phyloP scores from a whole-genome alignment of 2,329 filamentous ascomycete species.

The Fusarium staphyleae region DNA sequence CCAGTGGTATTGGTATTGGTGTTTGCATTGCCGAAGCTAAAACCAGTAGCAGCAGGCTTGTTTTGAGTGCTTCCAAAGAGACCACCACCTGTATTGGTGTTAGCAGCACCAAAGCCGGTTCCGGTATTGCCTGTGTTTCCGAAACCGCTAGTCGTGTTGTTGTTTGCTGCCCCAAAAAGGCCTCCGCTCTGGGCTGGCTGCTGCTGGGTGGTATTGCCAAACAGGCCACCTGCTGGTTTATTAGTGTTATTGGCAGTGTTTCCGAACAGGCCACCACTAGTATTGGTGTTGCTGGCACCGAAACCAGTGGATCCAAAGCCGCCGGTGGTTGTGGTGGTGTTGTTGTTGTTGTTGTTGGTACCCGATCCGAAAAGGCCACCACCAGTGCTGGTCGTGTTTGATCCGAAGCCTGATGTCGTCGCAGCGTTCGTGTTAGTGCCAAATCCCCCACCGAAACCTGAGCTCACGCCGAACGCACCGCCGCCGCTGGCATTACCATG shows the following conservation, averaged over 20 bases:
- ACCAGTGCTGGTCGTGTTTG: conserved; percentile 46
- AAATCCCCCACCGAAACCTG: conserved; percentile 61
- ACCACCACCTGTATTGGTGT: conserved; percentile 43
- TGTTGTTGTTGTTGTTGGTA: conserved; percentile 44
- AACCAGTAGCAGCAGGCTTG: conserved; percentile 48
- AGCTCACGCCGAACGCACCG: conserved; percentile 78
- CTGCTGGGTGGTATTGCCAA: conserved; percentile 42
- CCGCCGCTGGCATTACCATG: conserved; percentile 84
- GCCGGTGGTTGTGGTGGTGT: conserved; percentile 30
- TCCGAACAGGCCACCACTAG: conserved; percentile 43
- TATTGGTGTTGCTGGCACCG: conserved; percentile 48
- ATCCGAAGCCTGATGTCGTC: conserved; percentile 55
- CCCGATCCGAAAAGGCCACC: conserved; percentile 50
- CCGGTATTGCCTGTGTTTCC: conserved; percentile 41
- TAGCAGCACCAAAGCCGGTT: conserved; percentile 50
- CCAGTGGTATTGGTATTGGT: conserved; percentile 34
- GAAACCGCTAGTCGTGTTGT: conserved; percentile 28
- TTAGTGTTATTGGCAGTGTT: conserved; percentile 37
- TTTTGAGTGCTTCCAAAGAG: conserved; percentile 54
- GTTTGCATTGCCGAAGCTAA: conserved; percentile 53
- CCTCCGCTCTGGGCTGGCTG: conserved; percentile 28
- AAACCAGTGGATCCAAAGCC: conserved; percentile 50
- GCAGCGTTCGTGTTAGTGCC: conserved; percentile 46
- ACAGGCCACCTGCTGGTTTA: conserved; percentile 47
- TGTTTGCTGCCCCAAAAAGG: conserved; percentile 40